Base-by-base conservation (phyloP, 345 rosid genomes). In the Orychophragmus violaceus region DNA sequence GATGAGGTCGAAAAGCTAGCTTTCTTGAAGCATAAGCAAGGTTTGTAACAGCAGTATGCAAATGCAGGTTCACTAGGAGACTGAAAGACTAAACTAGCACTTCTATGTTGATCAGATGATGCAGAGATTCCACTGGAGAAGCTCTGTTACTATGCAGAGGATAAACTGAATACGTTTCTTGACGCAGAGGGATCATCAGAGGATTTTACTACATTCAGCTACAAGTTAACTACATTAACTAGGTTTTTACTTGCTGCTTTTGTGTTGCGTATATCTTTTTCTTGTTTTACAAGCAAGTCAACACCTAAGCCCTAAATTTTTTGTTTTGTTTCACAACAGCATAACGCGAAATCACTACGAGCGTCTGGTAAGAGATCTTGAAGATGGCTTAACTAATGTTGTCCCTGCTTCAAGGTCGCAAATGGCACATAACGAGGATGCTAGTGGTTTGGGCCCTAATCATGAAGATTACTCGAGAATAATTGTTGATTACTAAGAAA, bases 1-100 rank as follows among this genome's bases (percentile, higher is more conserved):
- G 72, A 76, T 28, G 80, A 84, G 53, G 84, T 66, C 28, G 85
- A 74, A 18, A 86, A 80, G 79, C 83, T 74, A 69, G 82, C 64
- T 55, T 81, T 87, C 71, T 83, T 90, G 56, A 89, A 82, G 76
- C 78, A 81, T 51, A 62, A 71, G 59, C 97, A 81, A 86, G 95
- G 97, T 87, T 30, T 52, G 56, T 37, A 46, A 46, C 29, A 16
- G 30, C 1, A 1, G 6, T 35, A 13, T 46, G 49, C 12, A 24
- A 5, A 14, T 13, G 12, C 14, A 19, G 1, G 14, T n/a, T 37
- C 53, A 11, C 21, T 18, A n/a, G 25, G n/a, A n/a, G n/a, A n/a
- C n/a, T n/a, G n/a, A 60, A 11, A 6, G 50, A 49, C 4, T 32
- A 41, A 63, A 13, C 33, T 48, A 59, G 50, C 22, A 13, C 8